Conservation (phyloP, 306 rosid genomes). For the Quercus ilex region DNA sequence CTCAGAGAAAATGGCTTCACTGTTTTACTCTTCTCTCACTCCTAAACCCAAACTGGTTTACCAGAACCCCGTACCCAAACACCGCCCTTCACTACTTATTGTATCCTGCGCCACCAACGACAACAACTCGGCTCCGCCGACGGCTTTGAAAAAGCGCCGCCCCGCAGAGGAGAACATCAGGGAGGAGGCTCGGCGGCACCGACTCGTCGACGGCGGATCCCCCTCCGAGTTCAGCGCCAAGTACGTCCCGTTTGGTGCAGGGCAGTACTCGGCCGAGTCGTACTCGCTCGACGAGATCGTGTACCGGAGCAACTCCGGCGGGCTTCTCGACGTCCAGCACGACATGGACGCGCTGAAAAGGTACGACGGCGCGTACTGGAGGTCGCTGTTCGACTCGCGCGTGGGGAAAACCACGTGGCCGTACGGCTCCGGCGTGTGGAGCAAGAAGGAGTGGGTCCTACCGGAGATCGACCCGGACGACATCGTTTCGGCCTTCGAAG, state of each 20-base stretch:
- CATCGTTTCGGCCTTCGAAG: conserved; percentile 74
- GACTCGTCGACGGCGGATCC: conserved; percentile 29
- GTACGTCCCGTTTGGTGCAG: conserved; percentile 68
- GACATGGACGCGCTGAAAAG: conserved; percentile 54
- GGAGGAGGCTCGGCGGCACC: conserved; percentile 71
- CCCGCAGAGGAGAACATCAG: conserved; percentile 55
- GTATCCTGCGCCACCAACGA: conserved; percentile 22
- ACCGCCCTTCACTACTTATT: conserved; percentile 4
- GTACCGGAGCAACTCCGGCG: conserved; percentile 80
- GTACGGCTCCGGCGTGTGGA: conserved; percentile 90
- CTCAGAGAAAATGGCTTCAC: conserved; percentile 28
- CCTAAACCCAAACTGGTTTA: conserved; percentile 16
- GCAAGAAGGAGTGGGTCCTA: conserved; percentile 86
- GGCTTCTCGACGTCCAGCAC: conserved; percentile 74
- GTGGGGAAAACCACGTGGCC: conserved; percentile 92
- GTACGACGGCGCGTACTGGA: conserved; percentile 78
- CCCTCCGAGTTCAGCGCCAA: conserved; percentile 59
- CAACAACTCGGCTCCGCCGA: conserved; percentile 9
- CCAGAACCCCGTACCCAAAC: conserved; percentile 1
- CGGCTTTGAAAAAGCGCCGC: conserved; percentile 24
- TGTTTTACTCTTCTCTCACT: conserved; percentile 43
- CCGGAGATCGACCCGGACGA: conserved; percentile 76
- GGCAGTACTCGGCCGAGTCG: conserved; percentile 44
- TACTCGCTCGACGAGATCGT: conserved; percentile 87
- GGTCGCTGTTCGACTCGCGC: conserved; percentile 72